Base-by-base conservation (phyloP, 176 grass and related monocot genomes). In the Zea luxurians region DNA sequence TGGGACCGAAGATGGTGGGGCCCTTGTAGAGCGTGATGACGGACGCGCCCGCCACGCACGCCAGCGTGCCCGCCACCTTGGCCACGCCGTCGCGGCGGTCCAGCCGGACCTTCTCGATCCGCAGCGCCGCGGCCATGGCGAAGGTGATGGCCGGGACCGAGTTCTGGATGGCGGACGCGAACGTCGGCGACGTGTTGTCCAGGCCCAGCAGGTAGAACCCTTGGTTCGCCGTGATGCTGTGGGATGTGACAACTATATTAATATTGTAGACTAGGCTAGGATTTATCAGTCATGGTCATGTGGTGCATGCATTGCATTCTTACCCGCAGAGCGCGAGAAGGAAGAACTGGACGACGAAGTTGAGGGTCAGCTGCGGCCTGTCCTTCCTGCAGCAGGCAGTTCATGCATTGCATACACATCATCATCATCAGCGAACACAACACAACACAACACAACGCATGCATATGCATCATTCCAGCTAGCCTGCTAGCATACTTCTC, bases 121-220 rank as follows among this genome's bases (percentile, higher is more conserved):
- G 78, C 8, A 99, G 87, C 49, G 84, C 85, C 2, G 90, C 96
- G 5, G 96, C 96, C 96, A 99, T 95, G 78, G 86, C 84, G 87
- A 99, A 99, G 83, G 96, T 99, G 92, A 99, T 89, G 61, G 96
- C 96, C 2, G 96, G 96, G 8, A 99, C 92, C 1, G 96, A 99
- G 88, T 99, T 99, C 73, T 99, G 96, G 77, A 99, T 99, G 5
- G 96, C 96, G 4, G 96, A 99, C 53, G 96, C 96, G 71, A 99
- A 99, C 5, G 96, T 99, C 0, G 96, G 96, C 0, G 96, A 95
- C 1, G 96, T 99, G 83, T 99, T 89, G 69, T 99, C 96, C 2
- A 99, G 79, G 10, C 96, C 96, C 2, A 99, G 86, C 0, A 99
- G 90, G 87, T 99, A 99, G 86, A 99, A 99, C 0, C 96, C 96